A percentile compares a stretch with the other conserved stretches of the same genome.
Conservation (phyloP, 2,329 filamentous ascomycete genomes). For the Meredithiella fracta region DNA sequence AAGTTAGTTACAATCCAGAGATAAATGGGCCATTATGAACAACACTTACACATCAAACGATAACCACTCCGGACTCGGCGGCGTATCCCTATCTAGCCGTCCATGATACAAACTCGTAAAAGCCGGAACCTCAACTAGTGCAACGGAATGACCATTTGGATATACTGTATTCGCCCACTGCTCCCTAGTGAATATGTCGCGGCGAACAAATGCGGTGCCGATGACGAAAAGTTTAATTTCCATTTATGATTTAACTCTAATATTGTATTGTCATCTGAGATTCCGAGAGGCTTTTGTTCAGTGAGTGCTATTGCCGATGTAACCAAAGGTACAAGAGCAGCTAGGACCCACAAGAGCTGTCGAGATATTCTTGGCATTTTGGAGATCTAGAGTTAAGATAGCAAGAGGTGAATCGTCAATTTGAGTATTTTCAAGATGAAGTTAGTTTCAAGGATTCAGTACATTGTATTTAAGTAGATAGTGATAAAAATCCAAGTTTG, state of each 20-base stretch:
- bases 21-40: not conserved
- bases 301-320: too few species aligned
- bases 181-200: slow-evolving; percentile 29
- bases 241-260: slow-evolving; percentile 16
- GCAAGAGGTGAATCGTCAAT: too few species aligned
- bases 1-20: slow-evolving; percentile 6
- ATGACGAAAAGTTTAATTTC: slow-evolving; percentile 29
- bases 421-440: too few species aligned
- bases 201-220: slow-evolving; percentile 32
- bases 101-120: slow-evolving; percentile 35
- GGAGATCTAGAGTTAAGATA: too few species aligned
- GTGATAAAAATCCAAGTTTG: too few species aligned
- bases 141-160: slow-evolving; percentile 32
- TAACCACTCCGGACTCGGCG: slow-evolving; percentile 34
- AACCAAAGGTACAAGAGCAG: too few species aligned
- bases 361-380: too few species aligned
- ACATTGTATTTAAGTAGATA: too few species aligned
- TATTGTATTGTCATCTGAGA: too few species aligned
- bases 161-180: slow-evolving; percentile 36
- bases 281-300: too few species aligned
- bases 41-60: slow-evolving; percentile 29
- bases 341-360: too few species aligned
- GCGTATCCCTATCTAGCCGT: slow-evolving; percentile 24
- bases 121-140: slow-evolving; percentile 28
- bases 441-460: too few species aligned